A percentile compares a stretch with the other conserved stretches of the same genome.
Evolutionary conservation across 495 filamentous ascomycete genomes (phyloP).

Genomic region (Acidomyces sp.): DNA sequence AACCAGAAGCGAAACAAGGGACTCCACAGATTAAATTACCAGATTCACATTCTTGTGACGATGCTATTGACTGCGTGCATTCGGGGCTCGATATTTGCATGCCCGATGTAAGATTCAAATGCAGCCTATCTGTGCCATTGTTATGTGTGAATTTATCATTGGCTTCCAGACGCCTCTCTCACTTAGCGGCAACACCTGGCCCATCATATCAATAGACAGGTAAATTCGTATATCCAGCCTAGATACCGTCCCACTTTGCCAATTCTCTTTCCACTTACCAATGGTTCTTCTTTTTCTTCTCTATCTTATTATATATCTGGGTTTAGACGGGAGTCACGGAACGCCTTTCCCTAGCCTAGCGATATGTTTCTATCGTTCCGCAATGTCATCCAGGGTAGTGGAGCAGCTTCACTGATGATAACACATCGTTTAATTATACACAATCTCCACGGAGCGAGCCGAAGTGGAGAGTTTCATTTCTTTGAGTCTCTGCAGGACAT

Average conservation of each 20-base stretch:
- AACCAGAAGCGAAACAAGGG: too few relatives aligned
- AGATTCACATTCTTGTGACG: not conserved
- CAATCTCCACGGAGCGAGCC: conserved; percentile 28
- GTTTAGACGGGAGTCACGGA: not conserved
- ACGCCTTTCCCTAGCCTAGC: conserved; percentile 2
- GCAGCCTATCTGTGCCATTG: not conserved
- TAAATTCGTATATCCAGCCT: not conserved
- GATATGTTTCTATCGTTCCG: not conserved
- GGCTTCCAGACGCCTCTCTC: not conserved
- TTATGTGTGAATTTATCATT: not conserved
- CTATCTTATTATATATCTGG: conserved; percentile 1
- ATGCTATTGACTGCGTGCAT: conserved; percentile 5
- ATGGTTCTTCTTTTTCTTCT: not conserved
- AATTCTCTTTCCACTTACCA: not conserved
- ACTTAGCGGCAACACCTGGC: not conserved
- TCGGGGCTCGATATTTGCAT: not conserved
- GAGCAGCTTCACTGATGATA: conserved; percentile 29
- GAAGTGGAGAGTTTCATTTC: conserved; percentile 29
- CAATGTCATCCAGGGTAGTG: not conserved
- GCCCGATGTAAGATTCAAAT: not conserved
- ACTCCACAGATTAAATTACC: too few relatives aligned
- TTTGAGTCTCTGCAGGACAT: conserved; percentile 29
- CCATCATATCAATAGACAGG: conserved; percentile 1
- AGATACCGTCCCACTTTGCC: not conserved
- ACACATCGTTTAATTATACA: conserved; percentile 26